Conservation (phyloP, 306 rosid genomes). For the Lathyrus aphaca region DNA sequence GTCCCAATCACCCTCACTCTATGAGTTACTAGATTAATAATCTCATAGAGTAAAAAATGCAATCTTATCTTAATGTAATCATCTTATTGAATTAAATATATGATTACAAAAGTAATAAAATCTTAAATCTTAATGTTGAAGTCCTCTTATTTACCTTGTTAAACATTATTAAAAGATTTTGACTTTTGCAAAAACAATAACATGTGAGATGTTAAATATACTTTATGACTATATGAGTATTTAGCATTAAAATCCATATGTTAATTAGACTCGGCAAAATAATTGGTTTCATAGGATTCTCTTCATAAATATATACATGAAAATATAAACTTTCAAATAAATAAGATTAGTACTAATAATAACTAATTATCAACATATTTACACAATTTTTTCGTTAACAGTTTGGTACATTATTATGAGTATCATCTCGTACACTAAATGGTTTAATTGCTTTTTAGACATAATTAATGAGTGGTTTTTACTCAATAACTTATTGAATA, state of each 20-base stretch:
- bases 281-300: background rate
- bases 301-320: too few relatives aligned
- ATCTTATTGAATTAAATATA: background rate
- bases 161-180: conserved; percentile 29
- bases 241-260: background rate
- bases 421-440: too few relatives aligned
- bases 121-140: background rate
- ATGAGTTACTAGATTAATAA: too few relatives aligned
- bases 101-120: background rate
- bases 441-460: too few relatives aligned
- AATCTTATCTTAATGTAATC: background rate
- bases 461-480: too few relatives aligned
- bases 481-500: too few relatives aligned
- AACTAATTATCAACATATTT: too few relatives aligned
- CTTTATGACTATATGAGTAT: background rate
- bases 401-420: too few relatives aligned
- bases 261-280: background rate
- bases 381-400: too few relatives aligned
- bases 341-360: too few relatives aligned
- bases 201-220: background rate
- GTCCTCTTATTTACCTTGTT: background rate
- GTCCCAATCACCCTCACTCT: too few relatives aligned
- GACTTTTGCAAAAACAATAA: conserved; percentile 31
- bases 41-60: background rate
- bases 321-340: too few relatives aligned